Evolutionary conservation across 225 moss, liverwort and hornwort genomes (phyloP), one percentile per base, ranked within the genome.

Genomic region (Rhytidiadelphus loreus): DNA sequence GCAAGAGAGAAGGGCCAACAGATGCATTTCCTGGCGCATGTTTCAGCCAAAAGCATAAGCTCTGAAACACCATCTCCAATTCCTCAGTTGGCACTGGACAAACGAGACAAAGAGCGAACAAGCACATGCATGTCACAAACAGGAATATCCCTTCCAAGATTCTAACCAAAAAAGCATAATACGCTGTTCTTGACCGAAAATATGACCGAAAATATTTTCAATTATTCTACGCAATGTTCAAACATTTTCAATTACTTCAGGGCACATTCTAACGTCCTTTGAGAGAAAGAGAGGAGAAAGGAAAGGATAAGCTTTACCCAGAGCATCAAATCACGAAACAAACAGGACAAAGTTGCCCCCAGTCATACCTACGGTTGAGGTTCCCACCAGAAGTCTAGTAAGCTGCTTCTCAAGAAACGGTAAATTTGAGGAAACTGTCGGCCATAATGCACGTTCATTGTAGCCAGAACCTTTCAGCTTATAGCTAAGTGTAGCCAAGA

Each of bases 1-100:
- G 95, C 90, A 97, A 83, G 83, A 97, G 93, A 60, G 93, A 89
- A 77, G 92, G 89, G 82, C 93, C 94, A 68, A 96, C 81, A 90
- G 93, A 91, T 68, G 91, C 90, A 92, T 97, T 97, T 88, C 97
- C 96, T 85, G 97, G 97, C 56, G 97, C 93, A 93, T 88, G 90
- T 87, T 96, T 95, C 77, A 97, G 90, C 91, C 95, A 90, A 84
- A 95, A 97, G 90, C 95, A 96, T 71, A 97, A 87, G 88, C 94
- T 91, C 83, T 92, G 95, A 84, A 96, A 90, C 55, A 95, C 91
- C 94, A 93, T 92, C 78, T 97, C 94, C 64, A 96, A 65, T 68
- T 96, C 92, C 52, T 93, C 91, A 35, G 75, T 88, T 75, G 89
- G 84, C 84, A 91, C 96, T 93, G 92, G 87, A 89, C 76, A 86